phyloP scores from a whole-genome alignment of 2,329 filamentous ascomycete genomes.

The Eurotiales sp. region DNA sequence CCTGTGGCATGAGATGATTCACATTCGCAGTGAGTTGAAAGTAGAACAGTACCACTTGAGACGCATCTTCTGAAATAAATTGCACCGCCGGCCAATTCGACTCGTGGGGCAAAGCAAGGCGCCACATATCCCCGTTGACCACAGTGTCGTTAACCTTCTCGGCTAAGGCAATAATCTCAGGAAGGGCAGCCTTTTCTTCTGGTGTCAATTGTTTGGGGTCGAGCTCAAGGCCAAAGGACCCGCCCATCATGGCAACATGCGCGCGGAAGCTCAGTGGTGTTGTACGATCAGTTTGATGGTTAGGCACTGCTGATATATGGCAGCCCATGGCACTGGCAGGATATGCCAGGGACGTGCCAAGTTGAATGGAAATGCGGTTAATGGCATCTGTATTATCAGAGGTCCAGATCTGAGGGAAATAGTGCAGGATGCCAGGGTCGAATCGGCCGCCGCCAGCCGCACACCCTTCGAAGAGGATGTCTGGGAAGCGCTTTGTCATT shows the following conservation, averaged over 20 bases:
- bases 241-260: constrained; percentile 66
- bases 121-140: constrained; percentile 57
- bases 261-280: constrained; percentile 40
- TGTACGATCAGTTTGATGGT: constrained; percentile 49
- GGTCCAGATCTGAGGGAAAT: constrained; percentile 64
- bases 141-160: constrained; percentile 59
- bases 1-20: constrained; percentile 52
- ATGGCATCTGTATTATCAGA: constrained; percentile 63
- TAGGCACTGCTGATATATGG: constrained; percentile 61
- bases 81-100: constrained; percentile 62
- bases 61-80: constrained; percentile 53
- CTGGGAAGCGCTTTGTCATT: constrained; percentile 56
- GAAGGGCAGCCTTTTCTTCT: constrained; percentile 28
- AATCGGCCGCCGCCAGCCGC: constrained; percentile 63
- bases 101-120: constrained; percentile 54
- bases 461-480: constrained; percentile 64
- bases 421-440: constrained; percentile 60
- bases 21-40: constrained; percentile 56
- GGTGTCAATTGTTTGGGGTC: constrained; percentile 49
- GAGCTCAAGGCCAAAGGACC: constrained; percentile 63
- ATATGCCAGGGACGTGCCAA: constrained; percentile 62
- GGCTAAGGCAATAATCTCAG: constrained; percentile 50
- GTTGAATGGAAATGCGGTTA: constrained; percentile 59
- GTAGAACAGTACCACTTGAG: constrained; percentile 53
- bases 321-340: constrained; percentile 62